Base-by-base conservation (phyloP, 2,329 filamentous ascomycete genomes). In the Cladophialophora immunda region DNA sequence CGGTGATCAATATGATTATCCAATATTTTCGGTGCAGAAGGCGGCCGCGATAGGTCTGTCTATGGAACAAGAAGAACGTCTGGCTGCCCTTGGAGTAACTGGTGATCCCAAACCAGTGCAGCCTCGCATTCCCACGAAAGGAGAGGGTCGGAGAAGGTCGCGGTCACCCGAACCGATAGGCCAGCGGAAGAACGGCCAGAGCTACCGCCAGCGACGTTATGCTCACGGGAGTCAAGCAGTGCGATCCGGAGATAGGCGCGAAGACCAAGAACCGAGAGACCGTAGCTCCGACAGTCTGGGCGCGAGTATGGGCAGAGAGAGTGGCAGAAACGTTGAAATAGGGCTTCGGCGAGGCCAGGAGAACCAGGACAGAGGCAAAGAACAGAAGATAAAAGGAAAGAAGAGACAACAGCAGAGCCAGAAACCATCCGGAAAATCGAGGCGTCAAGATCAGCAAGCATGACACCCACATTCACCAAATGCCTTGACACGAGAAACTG, bases 31-130 rank as follows among this genome's bases (percentile, higher is more conserved):
- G n/a, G 4, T n/a, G 22, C 32, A 19, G 30, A 38, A 22, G n/a
- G 29, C 15, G 41, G 15, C 3, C 5, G 45, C 36, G 27, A 25
- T 8, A n/a, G 4, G 45, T 19, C 29, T 60, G 2, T 38, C 29
- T 13, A 52, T 15, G 2, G 45, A 53, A 19, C 38, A 62, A 45
- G 64, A 58, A 58, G 41, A 66, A 41, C 58, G 50, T 13, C 30
- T 45, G 9, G 52, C 52, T 19, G 38, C 41, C 4, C 36, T 30
- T 25, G 25, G 38, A 27, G 52, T 45, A 9, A 36, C 58, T 25
- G 50, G 50, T 27, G 34, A 22, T 29, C 36, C 57, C 15, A 34
- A 50, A 29, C 27, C 50, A 11, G 50, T 30, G 13, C 32, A 25
- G 25, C 19, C 41, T 25, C 34, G 15, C 29, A 7, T 25, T 25